Evolutionary conservation across 1,284 basidiomycete genomes (phyloP), one percentile per base, ranked within the genome.

Genomic region (Rhizoctonia solani): DNA sequence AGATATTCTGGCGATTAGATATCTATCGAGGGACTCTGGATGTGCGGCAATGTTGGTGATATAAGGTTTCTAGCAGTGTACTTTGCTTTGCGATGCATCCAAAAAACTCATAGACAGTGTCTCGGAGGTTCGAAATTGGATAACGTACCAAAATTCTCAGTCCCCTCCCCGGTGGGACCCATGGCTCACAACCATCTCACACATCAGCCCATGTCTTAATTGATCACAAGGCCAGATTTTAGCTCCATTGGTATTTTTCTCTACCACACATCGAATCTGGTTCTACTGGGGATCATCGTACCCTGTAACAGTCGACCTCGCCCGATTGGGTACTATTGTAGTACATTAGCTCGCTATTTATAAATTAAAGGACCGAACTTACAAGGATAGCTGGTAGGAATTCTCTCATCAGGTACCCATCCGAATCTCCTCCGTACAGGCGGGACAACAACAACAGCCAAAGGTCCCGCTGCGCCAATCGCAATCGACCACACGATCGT

Each of bases 381-480:
- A 97, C 95, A 75, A 73, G 95, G 95, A 78, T 92, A 98, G 29
- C 90, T 85, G 13, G 88, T 87, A 9, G 95, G 95, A 61, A 93
- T 83, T 47, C 82, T 81, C 75, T 93, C 90, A 46, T 89, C 79
- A 3, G 85, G 85, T 73, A 82, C 83, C 77, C 88, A 95, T 39
- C 95, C 95, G 55, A 83, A 49, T 67, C 82, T 79, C 74, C 82
- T 85, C 68, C 93, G 87, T 72, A 96, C 83, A 5, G 90, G 87
- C 11, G 95, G 94, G 11, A 97, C 85, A 52, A 83, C 81, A 44
- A 92, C 72, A 54, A 90, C 89, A 75, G 92, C 80, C 27, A 89
- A 77, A 13, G 95, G 95, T 1, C 94, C 94, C 77, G 84, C 80
- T 61, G 80, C 74, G 49, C 94, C 95, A 69, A 97, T 79, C 59